phyloP scores from a whole-genome alignment of 257 asterid genomes.

The Plantago major region DNA sequence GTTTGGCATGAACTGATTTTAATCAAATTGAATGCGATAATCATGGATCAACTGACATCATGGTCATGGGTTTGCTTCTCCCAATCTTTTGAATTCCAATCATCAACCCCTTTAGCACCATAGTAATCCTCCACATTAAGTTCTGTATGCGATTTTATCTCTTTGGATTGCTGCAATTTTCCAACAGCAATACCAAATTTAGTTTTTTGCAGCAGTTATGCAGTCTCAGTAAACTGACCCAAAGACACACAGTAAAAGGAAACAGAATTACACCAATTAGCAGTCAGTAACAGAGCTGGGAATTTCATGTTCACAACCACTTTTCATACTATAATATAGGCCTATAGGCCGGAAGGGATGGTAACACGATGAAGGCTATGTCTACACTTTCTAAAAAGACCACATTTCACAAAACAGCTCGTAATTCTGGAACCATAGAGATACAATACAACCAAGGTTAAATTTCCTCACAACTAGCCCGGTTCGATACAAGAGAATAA shows the following conservation, averaged over 20 bases:
- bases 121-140: slow-evolving; percentile 64
- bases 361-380: no score
- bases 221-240: neutral
- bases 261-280: neutral
- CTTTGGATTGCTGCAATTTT: slow-evolving; percentile 58
- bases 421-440: neutral
- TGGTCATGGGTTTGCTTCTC: slow-evolving; percentile 45
- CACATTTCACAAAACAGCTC: no score
- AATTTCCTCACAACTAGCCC: slow-evolving; percentile 4
- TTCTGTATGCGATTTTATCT: slow-evolving; percentile 45
- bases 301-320: no score
- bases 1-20: no score
- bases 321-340: no score
- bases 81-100: slow-evolving; percentile 56
- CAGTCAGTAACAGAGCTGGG: no score
- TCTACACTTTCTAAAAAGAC: no score
- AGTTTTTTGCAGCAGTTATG: neutral
- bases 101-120: slow-evolving; percentile 74
- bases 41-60: slow-evolving; percentile 51
- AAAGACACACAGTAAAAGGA: neutral
- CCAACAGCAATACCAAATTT: slow-evolving; percentile 13
- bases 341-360: no score
- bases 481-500: neutral
- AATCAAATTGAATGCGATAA: neutral
- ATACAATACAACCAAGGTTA: neutral